Percentiles rank a stretch among this genome's conserved stretches.
Evolutionary conservation across 1,284 basidiomycete species (phyloP).

Genomic region (Tetrapyrgos nigripes): DNA sequence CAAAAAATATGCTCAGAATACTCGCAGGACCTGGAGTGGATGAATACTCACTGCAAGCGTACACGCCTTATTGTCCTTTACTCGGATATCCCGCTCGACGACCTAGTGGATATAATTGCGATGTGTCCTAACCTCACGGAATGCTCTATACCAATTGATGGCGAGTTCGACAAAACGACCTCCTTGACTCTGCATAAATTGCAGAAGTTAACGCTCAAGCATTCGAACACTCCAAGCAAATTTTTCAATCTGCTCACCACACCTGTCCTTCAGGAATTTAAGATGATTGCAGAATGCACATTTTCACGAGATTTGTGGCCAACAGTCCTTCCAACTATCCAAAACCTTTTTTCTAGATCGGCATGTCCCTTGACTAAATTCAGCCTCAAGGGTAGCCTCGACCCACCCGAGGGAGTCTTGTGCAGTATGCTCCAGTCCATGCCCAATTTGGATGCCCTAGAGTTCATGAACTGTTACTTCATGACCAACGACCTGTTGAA

Average conservation of each 20-base stretch:
- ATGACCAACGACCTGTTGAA: conserved; percentile 5
- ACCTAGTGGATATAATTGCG: too few species aligned
- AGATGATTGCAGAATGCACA: too few species aligned
- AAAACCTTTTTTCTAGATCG: too few species aligned
- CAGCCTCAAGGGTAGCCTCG: not conserved
- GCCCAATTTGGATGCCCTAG: not conserved
- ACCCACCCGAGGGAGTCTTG: not conserved
- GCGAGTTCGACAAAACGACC: too few species aligned
- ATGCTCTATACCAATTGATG: too few species aligned
- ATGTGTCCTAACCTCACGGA: too few species aligned
- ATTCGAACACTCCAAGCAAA: not conserved
- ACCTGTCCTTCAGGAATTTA: too few species aligned
- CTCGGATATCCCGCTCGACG: not conserved
- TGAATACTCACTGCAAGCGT: not conserved
- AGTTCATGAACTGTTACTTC: not conserved
- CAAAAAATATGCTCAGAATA: not conserved
- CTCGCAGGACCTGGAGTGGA: not conserved
- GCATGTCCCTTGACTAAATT: too few species aligned
- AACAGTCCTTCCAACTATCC: too few species aligned
- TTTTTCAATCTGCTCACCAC: not conserved
- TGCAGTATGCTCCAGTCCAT: not conserved
- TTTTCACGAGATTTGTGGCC: too few species aligned
- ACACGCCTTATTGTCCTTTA: not conserved
- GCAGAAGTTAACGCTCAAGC: not conserved
- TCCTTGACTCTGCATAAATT: conserved; percentile 2